Conservation (phyloP, 2,329 filamentous ascomycete genomes). For the Ceratocystis variospora region DNA sequence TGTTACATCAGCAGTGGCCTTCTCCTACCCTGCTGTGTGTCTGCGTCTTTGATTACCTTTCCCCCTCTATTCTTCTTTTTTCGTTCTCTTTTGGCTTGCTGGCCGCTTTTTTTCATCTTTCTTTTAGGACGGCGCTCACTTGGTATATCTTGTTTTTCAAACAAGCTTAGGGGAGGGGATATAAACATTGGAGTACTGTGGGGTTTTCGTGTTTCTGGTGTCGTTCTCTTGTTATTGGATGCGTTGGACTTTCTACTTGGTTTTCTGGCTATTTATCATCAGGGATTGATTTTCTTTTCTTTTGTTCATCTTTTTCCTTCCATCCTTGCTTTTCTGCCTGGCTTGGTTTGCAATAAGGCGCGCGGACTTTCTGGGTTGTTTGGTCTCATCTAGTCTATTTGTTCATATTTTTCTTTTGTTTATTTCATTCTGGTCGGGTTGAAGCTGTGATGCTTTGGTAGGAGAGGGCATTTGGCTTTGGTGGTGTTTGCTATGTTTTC, state of each 20-base stretch:
- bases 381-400: not conserved
- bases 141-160: conserved; percentile 10
- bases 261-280: conserved; percentile 7
- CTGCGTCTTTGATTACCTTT: conserved; percentile 7
- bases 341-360: not conserved
- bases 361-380: not conserved
- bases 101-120: conserved; percentile 3
- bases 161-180: conserved; percentile 6
- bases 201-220: conserved; percentile 5
- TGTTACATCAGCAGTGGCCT: not conserved
- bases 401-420: not conserved
- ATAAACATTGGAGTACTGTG: not conserved
- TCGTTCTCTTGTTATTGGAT: not conserved
- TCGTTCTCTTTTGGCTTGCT: not conserved
- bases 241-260: not conserved
- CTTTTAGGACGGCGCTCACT: conserved; percentile 10
- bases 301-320: not conserved
- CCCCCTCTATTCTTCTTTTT: conserved; percentile 11
- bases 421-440: not conserved
- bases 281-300: conserved; percentile 8
- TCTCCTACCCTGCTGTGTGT: not conserved
- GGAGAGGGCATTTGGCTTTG: not conserved
- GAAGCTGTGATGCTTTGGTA: not conserved
- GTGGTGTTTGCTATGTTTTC: not conserved
- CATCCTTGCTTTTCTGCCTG: conserved; percentile 5